Base-by-base conservation (phyloP, 2,329 filamentous ascomycete species). In the Hortaea sp. region DNA sequence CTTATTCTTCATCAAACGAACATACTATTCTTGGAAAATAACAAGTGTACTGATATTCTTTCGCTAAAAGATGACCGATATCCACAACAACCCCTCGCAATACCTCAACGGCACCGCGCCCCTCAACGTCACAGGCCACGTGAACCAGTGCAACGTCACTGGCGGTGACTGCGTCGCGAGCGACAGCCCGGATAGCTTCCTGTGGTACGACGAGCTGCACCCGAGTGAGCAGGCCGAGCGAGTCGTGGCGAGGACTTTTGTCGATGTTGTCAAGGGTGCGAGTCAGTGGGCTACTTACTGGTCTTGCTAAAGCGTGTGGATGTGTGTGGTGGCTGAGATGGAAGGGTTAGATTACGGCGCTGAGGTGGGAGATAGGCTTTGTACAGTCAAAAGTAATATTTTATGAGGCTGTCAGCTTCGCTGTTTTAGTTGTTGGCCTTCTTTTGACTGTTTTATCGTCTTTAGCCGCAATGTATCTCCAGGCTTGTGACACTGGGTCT, bases 191-290 rank as follows among this genome's bases (percentile, higher is more conserved):
- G 76, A 83, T 53, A 79, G 76, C 40, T 89, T 77, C 60, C 53
- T 87, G 61, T 89, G 84, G 82, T 85, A 73, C 56, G 84, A 90
- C 64, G 76, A 81, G 59, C 62, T 89, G 59, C 85, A 90, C 67
- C 83, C 84, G 0, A 81, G 79, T 29, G 73, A 80, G 64, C 76
- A 78, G 64, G 75, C 81, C 6, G 74, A 78, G 63, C 67, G 75
- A 57, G 67, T 73, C 39, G 70, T 82, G 43, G 79, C 77, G 12
- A 66, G 64, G 48, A 72, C 77, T 47, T 81, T 82, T 60, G 64
- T 76, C 4, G 68, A 71, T 31, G 71, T 80, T 1, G 63, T 81
- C 5, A 63, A 68, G 29, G 78, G 78, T 1, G 55, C 54, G 48
- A 72, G 70, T 51, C 62, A 62, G 55, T 74, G 63, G 59, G 71